phyloP scores from a whole-genome alignment of 495 filamentous ascomycete species.

The Tuber calosporum region DNA sequence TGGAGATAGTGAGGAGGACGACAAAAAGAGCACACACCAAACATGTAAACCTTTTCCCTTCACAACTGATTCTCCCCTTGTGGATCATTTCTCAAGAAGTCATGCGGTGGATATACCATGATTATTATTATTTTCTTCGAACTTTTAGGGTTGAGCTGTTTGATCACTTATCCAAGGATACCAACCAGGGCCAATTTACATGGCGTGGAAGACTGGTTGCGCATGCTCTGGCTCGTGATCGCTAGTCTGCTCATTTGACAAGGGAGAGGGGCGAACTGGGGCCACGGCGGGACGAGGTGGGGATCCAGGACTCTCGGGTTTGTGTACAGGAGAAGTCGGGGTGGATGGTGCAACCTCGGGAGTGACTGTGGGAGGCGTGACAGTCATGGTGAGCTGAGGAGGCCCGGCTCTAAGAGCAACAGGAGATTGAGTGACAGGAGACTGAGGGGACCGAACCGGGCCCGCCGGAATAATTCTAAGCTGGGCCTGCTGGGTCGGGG shows the following conservation, averaged over 20 bases:
- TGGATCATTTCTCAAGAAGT: neutral
- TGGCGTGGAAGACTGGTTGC: constrained; percentile 29
- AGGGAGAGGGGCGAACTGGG: constrained; percentile 28
- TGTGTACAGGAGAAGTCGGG: constrained; percentile 3
- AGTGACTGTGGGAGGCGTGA: neutral
- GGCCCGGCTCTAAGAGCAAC: constrained; percentile 16
- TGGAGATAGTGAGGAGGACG: neutral
- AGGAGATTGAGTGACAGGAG: constrained; percentile 18
- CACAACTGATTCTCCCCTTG: neutral
- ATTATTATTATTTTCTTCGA: neutral
- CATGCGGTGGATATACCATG: neutral
- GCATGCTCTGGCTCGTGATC: constrained; percentile 3
- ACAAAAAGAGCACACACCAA: neutral
- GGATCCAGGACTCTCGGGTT: constrained; percentile 19
- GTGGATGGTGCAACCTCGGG: constrained; percentile 9
- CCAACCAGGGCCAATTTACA: constrained; percentile 14
- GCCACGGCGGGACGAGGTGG: constrained; percentile 18
- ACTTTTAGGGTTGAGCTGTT: neutral
- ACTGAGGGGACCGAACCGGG: constrained; percentile 17
- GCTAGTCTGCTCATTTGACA: constrained; percentile 29
- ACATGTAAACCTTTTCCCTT: neutral
- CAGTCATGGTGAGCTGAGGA: constrained; percentile 33
- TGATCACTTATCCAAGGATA: neutral
- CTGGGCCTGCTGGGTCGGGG: constrained; percentile 17
- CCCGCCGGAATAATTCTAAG: constrained; percentile 10